Evolutionary conservation across 2,329 filamentous ascomycete species (phyloP).

Genomic region (Ceratocystis cacaofunesta): DNA sequence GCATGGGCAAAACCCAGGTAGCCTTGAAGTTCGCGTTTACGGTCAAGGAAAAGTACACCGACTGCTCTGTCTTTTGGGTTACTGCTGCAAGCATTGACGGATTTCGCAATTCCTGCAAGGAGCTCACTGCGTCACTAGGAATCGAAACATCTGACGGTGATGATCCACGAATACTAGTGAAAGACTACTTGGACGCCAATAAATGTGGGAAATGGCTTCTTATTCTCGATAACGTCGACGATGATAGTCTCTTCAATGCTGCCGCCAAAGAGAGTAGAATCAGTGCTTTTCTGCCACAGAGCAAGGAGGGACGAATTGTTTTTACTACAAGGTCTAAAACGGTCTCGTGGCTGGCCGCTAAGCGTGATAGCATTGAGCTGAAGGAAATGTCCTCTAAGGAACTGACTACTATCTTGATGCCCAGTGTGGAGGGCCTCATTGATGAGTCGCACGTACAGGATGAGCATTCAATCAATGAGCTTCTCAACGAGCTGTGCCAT

Average conservation of each 20-base stretch:
- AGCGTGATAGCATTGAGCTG: background rate
- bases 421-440: no score
- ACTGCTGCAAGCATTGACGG: background rate
- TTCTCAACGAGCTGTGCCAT: background rate
- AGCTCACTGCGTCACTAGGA: background rate
- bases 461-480: background rate
- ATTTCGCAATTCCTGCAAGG: background rate
- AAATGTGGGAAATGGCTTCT: constrained; percentile 20
- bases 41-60: background rate
- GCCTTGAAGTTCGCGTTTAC: background rate
- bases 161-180: constrained; percentile 11
- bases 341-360: background rate
- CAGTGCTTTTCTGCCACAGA: constrained; percentile 22
- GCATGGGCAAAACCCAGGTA: background rate
- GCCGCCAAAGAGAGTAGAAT: background rate
- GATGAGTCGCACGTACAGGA: background rate
- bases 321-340: constrained; percentile 6
- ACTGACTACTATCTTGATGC: background rate
- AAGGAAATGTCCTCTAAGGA: background rate
- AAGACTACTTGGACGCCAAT: constrained; percentile 18
- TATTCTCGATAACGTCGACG: constrained; percentile 21
- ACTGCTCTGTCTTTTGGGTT: constrained; percentile 1
- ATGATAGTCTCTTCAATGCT: background rate
- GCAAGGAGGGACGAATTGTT: constrained; percentile 2
- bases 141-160: background rate